Percentiles rank a stretch among this genome's conserved stretches.
Conservation (phyloP, 179 eudicot species). For the Camellia oleifera region DNA sequence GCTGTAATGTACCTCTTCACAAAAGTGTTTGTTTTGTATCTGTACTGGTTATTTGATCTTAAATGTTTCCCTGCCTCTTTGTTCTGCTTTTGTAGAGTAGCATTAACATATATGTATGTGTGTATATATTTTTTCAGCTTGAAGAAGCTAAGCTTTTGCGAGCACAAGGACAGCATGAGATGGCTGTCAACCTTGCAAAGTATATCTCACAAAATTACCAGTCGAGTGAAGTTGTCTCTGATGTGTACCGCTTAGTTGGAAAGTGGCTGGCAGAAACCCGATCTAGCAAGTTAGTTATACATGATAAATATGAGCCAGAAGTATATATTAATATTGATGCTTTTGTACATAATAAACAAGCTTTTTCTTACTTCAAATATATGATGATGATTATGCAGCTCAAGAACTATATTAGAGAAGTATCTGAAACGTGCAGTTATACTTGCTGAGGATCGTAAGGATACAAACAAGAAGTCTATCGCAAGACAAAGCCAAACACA, state of each 20-base stretch:
- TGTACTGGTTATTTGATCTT: not conserved
- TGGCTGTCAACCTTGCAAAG: conserved; percentile 93
- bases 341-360: not conserved
- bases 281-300: conserved; percentile 82
- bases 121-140: conserved; percentile 51
- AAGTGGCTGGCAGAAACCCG: conserved; percentile 98
- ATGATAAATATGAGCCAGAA: conserved; percentile 2
- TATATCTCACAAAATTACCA: conserved; percentile 63
- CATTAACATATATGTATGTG: not conserved
- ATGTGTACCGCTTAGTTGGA: conserved; percentile 91
- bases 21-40: not conserved
- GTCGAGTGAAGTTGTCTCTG: conserved; percentile 62
- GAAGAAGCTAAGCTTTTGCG: conserved; percentile 98
- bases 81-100: not conserved
- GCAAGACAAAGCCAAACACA: conserved; percentile 73
- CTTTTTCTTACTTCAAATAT: conserved; percentile 12
- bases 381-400: conserved; percentile 53
- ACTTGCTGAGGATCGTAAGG: conserved; percentile 56
- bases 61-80: conserved; percentile 9
- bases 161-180: conserved; percentile 87
- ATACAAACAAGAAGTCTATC: conserved; percentile 43
- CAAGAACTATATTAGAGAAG: conserved; percentile 88
- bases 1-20: not conserved
- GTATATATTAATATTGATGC: not conserved
- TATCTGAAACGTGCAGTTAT: conserved; percentile 85